phyloP scores from a whole-genome alignment of 495 filamentous ascomycete species.

The Aspergillus carlsbadensis region DNA sequence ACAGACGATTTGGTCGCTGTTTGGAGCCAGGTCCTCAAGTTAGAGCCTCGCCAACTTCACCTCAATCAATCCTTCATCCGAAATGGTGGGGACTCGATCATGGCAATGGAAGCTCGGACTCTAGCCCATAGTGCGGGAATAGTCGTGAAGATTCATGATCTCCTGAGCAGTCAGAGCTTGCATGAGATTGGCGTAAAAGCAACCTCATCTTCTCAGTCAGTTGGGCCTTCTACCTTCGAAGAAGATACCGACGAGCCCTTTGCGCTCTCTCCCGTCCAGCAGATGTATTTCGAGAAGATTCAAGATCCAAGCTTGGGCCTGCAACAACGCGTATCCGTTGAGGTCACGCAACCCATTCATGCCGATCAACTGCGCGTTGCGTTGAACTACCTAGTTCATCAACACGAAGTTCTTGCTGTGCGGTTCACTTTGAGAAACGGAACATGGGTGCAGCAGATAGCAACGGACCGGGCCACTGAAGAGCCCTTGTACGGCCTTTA shows the following conservation, averaged over 20 bases:
- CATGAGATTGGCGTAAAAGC: background rate
- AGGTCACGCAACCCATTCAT: background rate
- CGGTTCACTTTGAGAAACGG: background rate
- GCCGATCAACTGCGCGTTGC: background rate
- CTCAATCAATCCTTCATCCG: conserved; percentile 11
- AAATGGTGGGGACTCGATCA: conserved; percentile 7
- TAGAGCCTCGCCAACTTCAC: background rate
- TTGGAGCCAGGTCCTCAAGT: conserved; percentile 1
- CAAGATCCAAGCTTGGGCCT: background rate
- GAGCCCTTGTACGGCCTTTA: background rate
- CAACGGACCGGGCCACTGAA: background rate
- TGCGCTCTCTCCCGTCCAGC: conserved; percentile 1
- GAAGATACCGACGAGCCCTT: conserved; percentile 1
- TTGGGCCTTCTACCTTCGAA: background rate
- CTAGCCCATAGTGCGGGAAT: background rate
- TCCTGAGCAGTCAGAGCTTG: background rate
- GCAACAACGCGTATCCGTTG: conserved; percentile 6
- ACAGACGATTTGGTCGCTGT: background rate
- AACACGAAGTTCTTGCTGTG: background rate
- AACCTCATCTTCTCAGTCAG: background rate
- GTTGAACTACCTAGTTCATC: background rate
- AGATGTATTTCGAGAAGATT: conserved; percentile 11
- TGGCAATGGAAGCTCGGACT: conserved; percentile 10
- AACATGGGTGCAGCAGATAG: background rate
- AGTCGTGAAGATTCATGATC: conserved; percentile 1